A percentile compares a stretch with the other conserved stretches of the same genome.
Conservation (phyloP, 2,329 filamentous ascomycete genomes). For the Xylariaceae sp. region DNA sequence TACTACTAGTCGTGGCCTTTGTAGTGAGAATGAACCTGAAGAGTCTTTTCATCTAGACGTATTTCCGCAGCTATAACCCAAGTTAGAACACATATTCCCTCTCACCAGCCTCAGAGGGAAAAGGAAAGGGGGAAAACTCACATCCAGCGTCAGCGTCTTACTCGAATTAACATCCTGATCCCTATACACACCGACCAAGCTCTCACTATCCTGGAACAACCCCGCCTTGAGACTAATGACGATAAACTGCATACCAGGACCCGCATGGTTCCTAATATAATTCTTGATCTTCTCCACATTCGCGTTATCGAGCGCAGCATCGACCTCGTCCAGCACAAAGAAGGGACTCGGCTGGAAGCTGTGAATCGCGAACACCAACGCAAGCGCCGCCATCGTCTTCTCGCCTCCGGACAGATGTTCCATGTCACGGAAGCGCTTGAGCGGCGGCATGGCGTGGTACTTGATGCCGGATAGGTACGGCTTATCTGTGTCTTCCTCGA, state of each 20-base stretch:
- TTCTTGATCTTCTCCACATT: constrained; percentile 96
- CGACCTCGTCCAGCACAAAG: constrained; percentile 97
- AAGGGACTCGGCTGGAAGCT: constrained; percentile 94
- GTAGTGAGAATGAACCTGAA: too few species aligned
- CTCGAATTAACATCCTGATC: constrained; percentile 93
- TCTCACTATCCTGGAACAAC: constrained; percentile 94
- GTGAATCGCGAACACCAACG: constrained; percentile 95
- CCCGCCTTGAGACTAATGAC: constrained; percentile 96
- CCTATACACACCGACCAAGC: constrained; percentile 88
- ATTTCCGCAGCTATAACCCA: constrained; percentile 27
- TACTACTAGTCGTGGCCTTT: too few species aligned
- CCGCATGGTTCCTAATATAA: constrained; percentile 90
- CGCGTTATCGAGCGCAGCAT: constrained; percentile 95
- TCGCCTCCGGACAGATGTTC: constrained; percentile 95
- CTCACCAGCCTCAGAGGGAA: too few species aligned
- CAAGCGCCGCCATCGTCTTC: constrained; percentile 97
- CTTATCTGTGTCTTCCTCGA: constrained; percentile 90
- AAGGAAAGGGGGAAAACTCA: constrained; percentile 51
- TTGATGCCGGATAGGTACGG: constrained; percentile 95
- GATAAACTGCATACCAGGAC: constrained; percentile 98
- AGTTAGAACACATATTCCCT: constrained; percentile 21
- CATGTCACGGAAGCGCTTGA: constrained; percentile 99
- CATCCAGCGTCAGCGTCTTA: constrained; percentile 88
- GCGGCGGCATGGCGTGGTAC: constrained; percentile 96
- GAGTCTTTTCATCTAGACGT: constrained; percentile 7